Base-by-base conservation (phyloP, 495 filamentous ascomycete genomes). In the Annulohypoxylon bovei region DNA sequence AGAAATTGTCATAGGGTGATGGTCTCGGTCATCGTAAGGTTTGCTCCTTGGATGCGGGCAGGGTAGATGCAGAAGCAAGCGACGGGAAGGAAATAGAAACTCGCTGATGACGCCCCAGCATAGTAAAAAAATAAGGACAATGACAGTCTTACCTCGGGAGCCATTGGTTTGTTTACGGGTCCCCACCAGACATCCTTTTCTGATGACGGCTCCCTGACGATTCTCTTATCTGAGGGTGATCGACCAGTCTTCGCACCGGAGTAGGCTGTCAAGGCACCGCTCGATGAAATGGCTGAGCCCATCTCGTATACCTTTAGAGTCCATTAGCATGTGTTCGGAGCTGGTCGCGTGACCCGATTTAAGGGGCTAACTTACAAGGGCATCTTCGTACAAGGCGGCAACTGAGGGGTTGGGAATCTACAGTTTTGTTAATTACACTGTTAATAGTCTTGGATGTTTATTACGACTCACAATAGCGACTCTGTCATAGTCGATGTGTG, bases 101-200 rank as follows among this genome's bases (percentile, higher is more conserved):
- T 40, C 16, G 50, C 1, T 44, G 50, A 71, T 49, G 50, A n/a
- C 18, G 40, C 6, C 37, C n/a, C 12, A 18, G 18, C 11, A 27
- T 9, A 39, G 57, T 55, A 32, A 56, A 25, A 56, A 25, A 67
- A 52, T 25, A 32, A 28, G 9, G 52, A 61, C 33, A 50, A 28
- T 42, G 11, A 33, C 11, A 42, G 30, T 65, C 94, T 90, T 89
- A 99, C 95, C 83, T 98, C 95, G 73, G 94, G 92, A 68, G 88
- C 90, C 95, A 99, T 99, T 60, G 95, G 92, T 89, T 97, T 98
- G 86, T 99, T 99, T 71, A 99, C 95, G 42, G 95, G 95, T 68
- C 84, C 84, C 83, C 83, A 85, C 95, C 95, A 99, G 76, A 99
- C 86, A 50, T 98, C 89, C 32, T 93, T 91, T 78, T 96, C 90